Percentiles rank a stretch among this genome's conserved stretches.
phyloP scores from a whole-genome alignment of 768 basidiomycete genomes.

The Tulasnella sp. region DNA sequence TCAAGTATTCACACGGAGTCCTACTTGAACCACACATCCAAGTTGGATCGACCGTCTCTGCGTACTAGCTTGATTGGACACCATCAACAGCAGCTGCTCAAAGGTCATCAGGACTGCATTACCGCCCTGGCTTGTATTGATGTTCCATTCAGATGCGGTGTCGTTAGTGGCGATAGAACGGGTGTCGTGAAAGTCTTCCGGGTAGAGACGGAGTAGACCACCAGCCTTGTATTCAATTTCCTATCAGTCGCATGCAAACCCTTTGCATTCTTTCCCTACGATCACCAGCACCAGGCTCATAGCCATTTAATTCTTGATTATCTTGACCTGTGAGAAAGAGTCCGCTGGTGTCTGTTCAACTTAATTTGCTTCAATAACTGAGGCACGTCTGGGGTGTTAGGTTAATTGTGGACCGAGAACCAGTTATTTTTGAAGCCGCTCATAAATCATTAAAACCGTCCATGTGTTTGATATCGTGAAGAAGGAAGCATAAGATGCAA shows the following conservation, averaged over 20 bases:
- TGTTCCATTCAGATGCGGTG: conserved; percentile 82
- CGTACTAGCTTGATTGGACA: conserved; percentile 67
- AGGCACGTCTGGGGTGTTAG: too few relatives aligned
- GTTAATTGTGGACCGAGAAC: too few relatives aligned
- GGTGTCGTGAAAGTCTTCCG: conserved; percentile 80
- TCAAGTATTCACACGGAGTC: conserved; percentile 16
- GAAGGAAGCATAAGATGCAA: not conserved
- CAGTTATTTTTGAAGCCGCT: not conserved
- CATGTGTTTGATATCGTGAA: not conserved
- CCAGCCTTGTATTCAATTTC: not conserved
- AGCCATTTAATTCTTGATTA: too few relatives aligned
- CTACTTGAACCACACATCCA: conserved; percentile 25
- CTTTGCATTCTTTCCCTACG: not conserved
- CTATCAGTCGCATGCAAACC: too few relatives aligned
- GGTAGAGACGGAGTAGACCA: conserved; percentile 21
- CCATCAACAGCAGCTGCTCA: conserved; percentile 73
- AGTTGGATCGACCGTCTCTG: conserved; percentile 57
- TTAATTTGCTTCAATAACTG: too few relatives aligned
- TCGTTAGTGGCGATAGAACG: conserved; percentile 83
- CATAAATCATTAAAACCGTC: not conserved
- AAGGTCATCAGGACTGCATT: conserved; percentile 83
- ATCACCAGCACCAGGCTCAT: too few relatives aligned
- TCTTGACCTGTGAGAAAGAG: too few relatives aligned
- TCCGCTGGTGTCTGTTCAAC: too few relatives aligned
- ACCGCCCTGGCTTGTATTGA: conserved; percentile 79